Base-by-base conservation (phyloP, 345 rosid species). In the Acer campestre region DNA sequence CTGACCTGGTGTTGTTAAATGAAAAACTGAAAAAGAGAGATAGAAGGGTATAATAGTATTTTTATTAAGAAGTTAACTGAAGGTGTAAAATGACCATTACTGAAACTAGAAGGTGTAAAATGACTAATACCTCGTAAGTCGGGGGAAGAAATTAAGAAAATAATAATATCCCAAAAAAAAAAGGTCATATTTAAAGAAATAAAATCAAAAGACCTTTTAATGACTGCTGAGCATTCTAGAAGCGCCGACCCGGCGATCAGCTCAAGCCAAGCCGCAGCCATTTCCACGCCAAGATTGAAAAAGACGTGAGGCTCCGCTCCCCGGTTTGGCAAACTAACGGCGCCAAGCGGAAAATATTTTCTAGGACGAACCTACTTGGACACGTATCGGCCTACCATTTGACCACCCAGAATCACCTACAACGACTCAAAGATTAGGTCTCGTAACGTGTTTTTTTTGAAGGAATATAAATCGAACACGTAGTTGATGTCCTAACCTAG, bases 261-360 rank as follows among this genome's bases (percentile, higher is more conserved):
- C 68, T 25, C 4, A n/a, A 72, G 35, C 35, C 20, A 59, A 61
- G 76, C 68, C 10, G 59, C 68, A 14, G 13, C 63, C 10, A 11
- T 22, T 67, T 27, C 18, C 40, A 10, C 16, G 66, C 67, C 67
- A 35, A 35, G 67, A 14, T 44, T 42, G 8, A 29, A 11, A 10
- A 58, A 58, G 27, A 13, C 64, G 6, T 14, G 14, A 4, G 10
- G 55, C 61, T 46, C 20, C 58, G 40, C 75, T 49, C 6, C 49
- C 10, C 40, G 13, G 76, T 20, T 55, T 11, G 74, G 74, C 73
- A 55, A 67, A 71, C 78, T 42, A 71, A 61, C 63, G 5, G 66
- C 75, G 55, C 17, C 67, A 6, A 44, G 20, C 16, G 40, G 27
- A 31, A 22, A 20, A 5, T 1, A 1, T n/a, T 1, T 14, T 13